Evolutionary conservation across 306 rosid genomes (phyloP).

Genomic region (Clitoria ternatea): DNA sequence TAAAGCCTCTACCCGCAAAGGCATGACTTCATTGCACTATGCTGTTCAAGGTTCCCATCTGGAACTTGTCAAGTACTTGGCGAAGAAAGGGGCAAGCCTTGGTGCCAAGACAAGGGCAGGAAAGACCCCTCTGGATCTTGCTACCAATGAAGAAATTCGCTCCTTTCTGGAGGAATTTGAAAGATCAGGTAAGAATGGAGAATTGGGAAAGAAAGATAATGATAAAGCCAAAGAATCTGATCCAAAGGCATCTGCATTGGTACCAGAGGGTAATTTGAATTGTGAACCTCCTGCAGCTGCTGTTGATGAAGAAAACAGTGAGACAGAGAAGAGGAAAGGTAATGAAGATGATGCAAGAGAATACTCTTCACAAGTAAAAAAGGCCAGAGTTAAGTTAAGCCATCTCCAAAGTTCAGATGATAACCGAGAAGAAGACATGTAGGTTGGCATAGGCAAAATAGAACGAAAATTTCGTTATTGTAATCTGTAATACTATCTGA

Average conservation of each 20-base stretch:
- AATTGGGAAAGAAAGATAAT: conserved; percentile 30
- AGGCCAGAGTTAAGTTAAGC: conserved; percentile 47
- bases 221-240: conserved; percentile 48
- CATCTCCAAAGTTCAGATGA: conserved; percentile 80
- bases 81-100: conserved; percentile 72
- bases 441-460: conserved; percentile 14
- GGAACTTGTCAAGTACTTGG: conserved; percentile 82
- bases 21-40: conserved; percentile 73
- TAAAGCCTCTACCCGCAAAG: conserved; percentile 77
- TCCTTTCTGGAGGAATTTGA: conserved; percentile 56
- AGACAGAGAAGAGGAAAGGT: conserved; percentile 59
- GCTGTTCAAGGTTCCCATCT: conserved; percentile 80
- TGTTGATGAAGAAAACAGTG: conserved; percentile 36
- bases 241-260: conserved; percentile 33
- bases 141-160: conserved; percentile 60
- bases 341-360: conserved; percentile 38
- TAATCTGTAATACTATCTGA: conserved; percentile 21
- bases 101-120: conserved; percentile 68
- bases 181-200: conserved; percentile 41
- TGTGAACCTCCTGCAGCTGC: conserved; percentile 31
- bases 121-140: conserved; percentile 72
- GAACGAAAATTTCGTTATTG: not conserved
- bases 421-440: conserved; percentile 44
- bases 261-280: conserved; percentile 32
- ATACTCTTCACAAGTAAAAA: conserved; percentile 47